Evolutionary conservation across 345 rosid species (phyloP).

Genomic region (Melaleuca quinquenervia): DNA sequence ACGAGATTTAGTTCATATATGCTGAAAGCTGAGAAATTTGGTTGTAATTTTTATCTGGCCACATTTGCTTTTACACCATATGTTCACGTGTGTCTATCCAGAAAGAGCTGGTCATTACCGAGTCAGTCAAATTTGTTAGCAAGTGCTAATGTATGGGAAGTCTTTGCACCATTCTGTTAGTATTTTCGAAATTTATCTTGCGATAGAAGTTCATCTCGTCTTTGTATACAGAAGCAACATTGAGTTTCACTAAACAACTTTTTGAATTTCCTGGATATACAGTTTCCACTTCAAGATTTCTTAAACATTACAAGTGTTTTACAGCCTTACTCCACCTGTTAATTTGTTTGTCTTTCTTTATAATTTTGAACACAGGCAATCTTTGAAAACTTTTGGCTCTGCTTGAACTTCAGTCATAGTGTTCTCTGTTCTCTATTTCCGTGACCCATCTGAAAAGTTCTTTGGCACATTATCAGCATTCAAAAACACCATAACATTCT

Average conservation of each 20-base stretch:
- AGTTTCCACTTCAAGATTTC: background rate
- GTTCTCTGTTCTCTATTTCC: background rate
- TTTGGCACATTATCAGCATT: background rate
- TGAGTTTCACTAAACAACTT: background rate
- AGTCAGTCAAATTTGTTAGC: background rate
- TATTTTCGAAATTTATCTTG: background rate
- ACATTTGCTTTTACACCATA: background rate
- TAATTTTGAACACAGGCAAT: background rate
- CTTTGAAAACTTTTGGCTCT: background rate
- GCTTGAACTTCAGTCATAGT: background rate
- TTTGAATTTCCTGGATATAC: background rate
- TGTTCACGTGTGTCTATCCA: background rate
- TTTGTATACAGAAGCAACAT: background rate
- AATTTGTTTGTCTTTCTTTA: background rate
- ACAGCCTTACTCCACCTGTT: background rate
- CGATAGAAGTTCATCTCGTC: background rate
- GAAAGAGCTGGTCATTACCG: background rate
- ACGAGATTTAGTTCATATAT: background rate
- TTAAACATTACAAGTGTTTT: background rate
- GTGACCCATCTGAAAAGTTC: background rate
- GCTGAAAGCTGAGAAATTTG: background rate
- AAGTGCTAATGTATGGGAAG: background rate
- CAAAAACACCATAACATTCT: background rate
- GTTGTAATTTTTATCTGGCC: background rate
- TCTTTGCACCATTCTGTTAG: background rate